Evolutionary conservation across 331 rosid genomes (phyloP).

Genomic region (Quercus lobata): DNA sequence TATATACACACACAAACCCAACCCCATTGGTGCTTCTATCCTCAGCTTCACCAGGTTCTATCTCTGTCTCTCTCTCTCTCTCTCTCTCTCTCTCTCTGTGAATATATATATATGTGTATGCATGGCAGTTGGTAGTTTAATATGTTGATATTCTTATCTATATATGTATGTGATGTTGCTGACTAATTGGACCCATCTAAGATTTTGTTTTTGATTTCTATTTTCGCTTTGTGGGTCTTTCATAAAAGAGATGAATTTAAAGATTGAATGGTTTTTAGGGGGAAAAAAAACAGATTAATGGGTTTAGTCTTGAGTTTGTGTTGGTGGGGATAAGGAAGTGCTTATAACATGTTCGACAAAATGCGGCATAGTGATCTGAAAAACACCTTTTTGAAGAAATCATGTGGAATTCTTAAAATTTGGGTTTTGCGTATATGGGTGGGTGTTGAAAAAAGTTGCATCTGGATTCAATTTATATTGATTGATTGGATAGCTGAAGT

Average conservation of each 20-base stretch:
- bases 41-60: constrained; percentile 3
- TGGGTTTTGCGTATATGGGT: background rate
- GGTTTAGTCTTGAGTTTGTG: background rate
- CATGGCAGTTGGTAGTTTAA: background rate
- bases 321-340: background rate
- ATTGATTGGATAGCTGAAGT: background rate
- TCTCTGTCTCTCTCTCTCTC: background rate
- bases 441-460: background rate
- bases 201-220: background rate
- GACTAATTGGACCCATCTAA: background rate
- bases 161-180: constrained; percentile 7
- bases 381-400: background rate
- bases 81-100: background rate
- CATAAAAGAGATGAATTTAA: background rate
- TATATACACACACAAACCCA: background rate
- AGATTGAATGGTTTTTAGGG: background rate
- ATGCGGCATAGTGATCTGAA: background rate
- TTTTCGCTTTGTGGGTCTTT: background rate
- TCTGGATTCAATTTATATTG: background rate
- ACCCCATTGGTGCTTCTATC: constrained; percentile 6
- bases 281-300: background rate
- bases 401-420: background rate
- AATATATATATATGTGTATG: background rate
- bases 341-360: background rate
- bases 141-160: background rate